Conservation (phyloP, 106 monocot species). For the Dioscorea alata region DNA sequence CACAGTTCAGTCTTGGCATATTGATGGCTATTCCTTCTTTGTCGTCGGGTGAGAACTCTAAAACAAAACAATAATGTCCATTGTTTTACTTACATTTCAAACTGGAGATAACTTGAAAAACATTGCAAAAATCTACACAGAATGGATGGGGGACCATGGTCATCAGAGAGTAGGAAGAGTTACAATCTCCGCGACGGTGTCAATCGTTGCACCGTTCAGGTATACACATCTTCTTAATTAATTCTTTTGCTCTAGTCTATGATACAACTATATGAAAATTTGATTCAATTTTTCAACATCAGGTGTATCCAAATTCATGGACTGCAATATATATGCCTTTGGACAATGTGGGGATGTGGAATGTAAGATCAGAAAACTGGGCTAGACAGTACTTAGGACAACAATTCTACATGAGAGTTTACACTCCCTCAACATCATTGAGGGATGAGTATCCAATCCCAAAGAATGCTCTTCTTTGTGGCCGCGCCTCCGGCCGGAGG, state of each 20-base stretch:
- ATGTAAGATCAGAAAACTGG: slow-evolving; percentile 44
- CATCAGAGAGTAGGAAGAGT: slow-evolving; percentile 16
- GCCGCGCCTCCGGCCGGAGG: slow-evolving; percentile 23
- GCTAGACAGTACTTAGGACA: slow-evolving; percentile 41
- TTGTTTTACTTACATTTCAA: neutral
- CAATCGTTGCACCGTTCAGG: slow-evolving; percentile 48
- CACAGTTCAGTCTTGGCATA: slow-evolving; percentile 53
- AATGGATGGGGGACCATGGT: slow-evolving; percentile 66
- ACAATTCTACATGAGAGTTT: slow-evolving; percentile 44
- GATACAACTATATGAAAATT: neutral
- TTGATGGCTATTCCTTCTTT: slow-evolving; percentile 63
- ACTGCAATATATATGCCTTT: slow-evolving; percentile 38
- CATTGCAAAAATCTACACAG: slow-evolving; percentile 8
- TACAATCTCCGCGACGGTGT: slow-evolving; percentile 63
- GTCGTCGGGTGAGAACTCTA: slow-evolving; percentile 40
- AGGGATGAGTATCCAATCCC: slow-evolving; percentile 38
- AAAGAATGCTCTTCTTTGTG: slow-evolving; percentile 42
- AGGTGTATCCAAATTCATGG: slow-evolving; percentile 47
- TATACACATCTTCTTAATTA: slow-evolving; percentile 9
- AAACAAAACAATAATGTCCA: too few relatives aligned
- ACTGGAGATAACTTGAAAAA: neutral
- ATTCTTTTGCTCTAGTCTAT: too few relatives aligned
- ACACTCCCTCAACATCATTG: slow-evolving; percentile 27
- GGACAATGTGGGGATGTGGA: slow-evolving; percentile 61
- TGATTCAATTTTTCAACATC: neutral